phyloP scores from a whole-genome alignment of 352 stramenopile genomes.

The Labyrinthula sp. region DNA sequence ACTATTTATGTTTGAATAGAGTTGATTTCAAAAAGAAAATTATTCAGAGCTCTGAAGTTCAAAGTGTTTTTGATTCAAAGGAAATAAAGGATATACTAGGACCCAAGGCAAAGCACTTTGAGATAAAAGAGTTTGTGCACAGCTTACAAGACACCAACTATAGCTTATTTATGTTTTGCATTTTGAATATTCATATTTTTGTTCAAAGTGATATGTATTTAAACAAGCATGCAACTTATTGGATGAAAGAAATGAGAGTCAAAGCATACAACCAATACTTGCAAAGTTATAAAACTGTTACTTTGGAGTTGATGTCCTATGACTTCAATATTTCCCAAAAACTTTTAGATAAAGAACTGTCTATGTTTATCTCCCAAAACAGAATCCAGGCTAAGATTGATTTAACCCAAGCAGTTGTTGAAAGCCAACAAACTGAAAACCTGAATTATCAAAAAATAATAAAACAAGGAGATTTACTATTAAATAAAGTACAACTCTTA shows the following conservation, averaged over 20 bases:
- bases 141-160: conserved; percentile 92
- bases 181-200: conserved; percentile 47
- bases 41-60: conserved; percentile 86
- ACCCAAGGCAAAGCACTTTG: no score
- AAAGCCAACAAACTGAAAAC: conserved; percentile 88
- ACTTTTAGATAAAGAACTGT: conserved; percentile 87
- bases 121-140: conserved; percentile 76
- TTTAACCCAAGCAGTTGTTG: conserved; percentile 87
- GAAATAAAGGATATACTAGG: conserved; percentile 52
- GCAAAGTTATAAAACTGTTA: conserved; percentile 86
- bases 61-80: conserved; percentile 55
- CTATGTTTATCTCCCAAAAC: conserved; percentile 84
- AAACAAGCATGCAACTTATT: conserved; percentile 60
- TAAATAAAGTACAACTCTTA: conserved; percentile 96
- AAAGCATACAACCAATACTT: conserved; percentile 92
- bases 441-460: conserved; percentile 98
- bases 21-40: conserved; percentile 88
- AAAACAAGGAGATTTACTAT: conserved; percentile 89
- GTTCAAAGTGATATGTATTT: conserved; percentile 74
- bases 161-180: conserved; percentile 77
- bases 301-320: conserved; percentile 75
- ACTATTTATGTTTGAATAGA: conserved; percentile 68
- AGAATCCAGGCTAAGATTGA: conserved; percentile 95
- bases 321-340: conserved; percentile 78
- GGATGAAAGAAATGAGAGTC: conserved; percentile 87